A percentile compares a stretch with the other conserved stretches of the same genome.
phyloP scores from a whole-genome alignment of 2,329 filamentous ascomycete genomes.

The Verticillium tricorpus region DNA sequence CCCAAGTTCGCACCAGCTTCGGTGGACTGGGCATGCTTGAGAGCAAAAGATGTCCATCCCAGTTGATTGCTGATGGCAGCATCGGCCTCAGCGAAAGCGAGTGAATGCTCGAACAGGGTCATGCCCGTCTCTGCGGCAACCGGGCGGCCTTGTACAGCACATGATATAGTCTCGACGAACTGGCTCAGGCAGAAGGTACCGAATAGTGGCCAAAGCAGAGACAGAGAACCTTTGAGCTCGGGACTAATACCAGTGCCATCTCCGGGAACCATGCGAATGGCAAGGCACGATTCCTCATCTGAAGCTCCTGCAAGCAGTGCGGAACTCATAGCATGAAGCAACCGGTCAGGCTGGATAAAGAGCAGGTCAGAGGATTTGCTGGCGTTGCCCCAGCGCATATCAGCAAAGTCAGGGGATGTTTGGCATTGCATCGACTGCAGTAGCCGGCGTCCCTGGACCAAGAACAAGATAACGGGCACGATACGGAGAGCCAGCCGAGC shows the following conservation, averaged over 20 bases:
- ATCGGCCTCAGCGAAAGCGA: constrained; percentile 95
- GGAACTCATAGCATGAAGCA: constrained; percentile 70
- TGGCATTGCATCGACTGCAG: constrained; percentile 90
- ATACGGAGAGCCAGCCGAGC: constrained; percentile 66
- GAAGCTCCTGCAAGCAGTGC: constrained; percentile 67
- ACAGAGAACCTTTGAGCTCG: constrained; percentile 71
- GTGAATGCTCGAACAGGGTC: constrained; percentile 92
- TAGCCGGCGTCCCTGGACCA: constrained; percentile 63
- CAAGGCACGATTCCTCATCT: constrained; percentile 70
- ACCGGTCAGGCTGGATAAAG: constrained; percentile 64
- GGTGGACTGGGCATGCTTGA: constrained; percentile 27
- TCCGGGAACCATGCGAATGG: constrained; percentile 65
- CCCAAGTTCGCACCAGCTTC: not conserved
- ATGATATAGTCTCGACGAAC: constrained; percentile 83
- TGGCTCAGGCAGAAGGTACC: constrained; percentile 69
- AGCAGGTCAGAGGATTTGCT: constrained; percentile 63
- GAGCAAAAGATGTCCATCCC: constrained; percentile 61
- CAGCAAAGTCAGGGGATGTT: constrained; percentile 68
- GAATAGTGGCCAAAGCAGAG: constrained; percentile 71
- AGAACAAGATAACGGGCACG: constrained; percentile 65
- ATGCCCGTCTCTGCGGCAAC: constrained; percentile 86
- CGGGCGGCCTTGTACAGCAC: constrained; percentile 78
- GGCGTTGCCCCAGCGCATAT: constrained; percentile 65
- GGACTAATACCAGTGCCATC: constrained; percentile 44
- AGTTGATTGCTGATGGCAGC: constrained; percentile 78